Evolutionary conservation across 2,329 filamentous ascomycete species (phyloP).

Genomic region (Coniochaeta ligniaria): DNA sequence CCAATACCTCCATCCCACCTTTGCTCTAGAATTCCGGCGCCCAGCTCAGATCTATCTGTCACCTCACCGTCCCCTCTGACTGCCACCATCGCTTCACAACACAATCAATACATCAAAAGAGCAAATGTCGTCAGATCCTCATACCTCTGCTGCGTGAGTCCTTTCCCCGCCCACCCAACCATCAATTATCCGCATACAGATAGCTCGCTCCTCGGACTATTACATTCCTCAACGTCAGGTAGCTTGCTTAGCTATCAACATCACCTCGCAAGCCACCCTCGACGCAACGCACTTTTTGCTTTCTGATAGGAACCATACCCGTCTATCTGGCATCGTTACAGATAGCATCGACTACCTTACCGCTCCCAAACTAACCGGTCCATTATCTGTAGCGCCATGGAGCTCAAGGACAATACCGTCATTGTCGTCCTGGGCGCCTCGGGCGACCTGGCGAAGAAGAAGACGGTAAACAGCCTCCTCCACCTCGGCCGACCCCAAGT

Average conservation of each 20-base stretch:
- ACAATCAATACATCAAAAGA: conserved; percentile 3
- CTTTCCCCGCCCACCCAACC: conserved; percentile 8
- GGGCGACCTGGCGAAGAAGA: conserved; percentile 98
- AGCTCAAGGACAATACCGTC: conserved; percentile 97
- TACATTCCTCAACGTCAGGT: background rate
- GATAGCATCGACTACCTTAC: background rate
- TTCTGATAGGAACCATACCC: background rate
- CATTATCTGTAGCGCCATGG: conserved; percentile 58
- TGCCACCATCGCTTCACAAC: background rate
- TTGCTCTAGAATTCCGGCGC: background rate
- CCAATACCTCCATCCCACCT: background rate
- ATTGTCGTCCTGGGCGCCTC: conserved; percentile 96
- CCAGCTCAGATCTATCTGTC: background rate
- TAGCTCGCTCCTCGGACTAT: conserved; percentile 1
- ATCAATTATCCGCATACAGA: conserved; percentile 1
- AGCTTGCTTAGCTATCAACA: background rate
- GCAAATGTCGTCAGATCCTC: conserved; percentile 21
- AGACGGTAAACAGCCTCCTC: conserved; percentile 60
- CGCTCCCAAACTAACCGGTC: conserved; percentile 24
- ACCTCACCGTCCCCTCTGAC: background rate
- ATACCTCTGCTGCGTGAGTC: conserved; percentile 22
- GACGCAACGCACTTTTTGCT: background rate
- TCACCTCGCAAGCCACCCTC: background rate
- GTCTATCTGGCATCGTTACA: background rate
- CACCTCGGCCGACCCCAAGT: conserved; percentile 7